phyloP scores from a whole-genome alignment of 2,329 filamentous ascomycete species.

The Paraphaeosphaeria sporulosa region DNA sequence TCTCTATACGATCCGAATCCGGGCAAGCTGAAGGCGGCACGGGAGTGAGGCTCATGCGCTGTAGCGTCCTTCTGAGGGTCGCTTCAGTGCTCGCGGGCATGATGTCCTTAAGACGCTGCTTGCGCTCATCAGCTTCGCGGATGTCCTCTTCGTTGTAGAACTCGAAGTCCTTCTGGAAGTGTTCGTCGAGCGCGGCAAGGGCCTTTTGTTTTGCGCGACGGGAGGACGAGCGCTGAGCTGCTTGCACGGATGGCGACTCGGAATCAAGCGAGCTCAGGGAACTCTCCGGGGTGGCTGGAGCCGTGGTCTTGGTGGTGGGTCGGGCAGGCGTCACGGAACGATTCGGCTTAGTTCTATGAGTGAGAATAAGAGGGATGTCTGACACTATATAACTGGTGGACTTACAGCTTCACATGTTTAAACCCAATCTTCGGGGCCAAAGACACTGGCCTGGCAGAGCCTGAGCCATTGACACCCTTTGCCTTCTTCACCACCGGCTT shows the following conservation, averaged over 20 bases:
- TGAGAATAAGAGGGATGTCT: background rate
- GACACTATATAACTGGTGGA: background rate
- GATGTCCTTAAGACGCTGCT: slow-evolving; percentile 7
- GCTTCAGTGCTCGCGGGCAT: background rate
- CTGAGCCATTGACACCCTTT: background rate
- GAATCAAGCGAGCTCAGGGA: background rate
- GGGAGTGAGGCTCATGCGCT: slow-evolving; percentile 24
- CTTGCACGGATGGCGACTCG: background rate
- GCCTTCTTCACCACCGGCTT: slow-evolving; percentile 10
- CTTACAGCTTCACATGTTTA: background rate
- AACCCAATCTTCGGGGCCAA: background rate
- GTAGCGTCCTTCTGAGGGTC: background rate
- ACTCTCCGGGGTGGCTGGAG: background rate
- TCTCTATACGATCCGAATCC: no score
- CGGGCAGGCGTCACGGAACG: background rate
- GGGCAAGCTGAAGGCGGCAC: slow-evolving; percentile 1
- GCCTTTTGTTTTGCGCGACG: slow-evolving; percentile 1
- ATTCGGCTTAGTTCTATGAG: background rate
- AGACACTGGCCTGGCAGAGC: background rate
- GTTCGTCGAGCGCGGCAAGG: background rate
- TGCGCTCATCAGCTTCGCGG: slow-evolving; percentile 5
- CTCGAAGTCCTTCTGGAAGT: slow-evolving; percentile 2
- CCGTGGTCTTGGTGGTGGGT: background rate
- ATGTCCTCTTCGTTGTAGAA: slow-evolving; percentile 1
- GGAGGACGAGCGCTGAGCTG: background rate